Base-by-base conservation (phyloP, 2,329 filamentous ascomycete species). In the Penicillium corylophilum region DNA sequence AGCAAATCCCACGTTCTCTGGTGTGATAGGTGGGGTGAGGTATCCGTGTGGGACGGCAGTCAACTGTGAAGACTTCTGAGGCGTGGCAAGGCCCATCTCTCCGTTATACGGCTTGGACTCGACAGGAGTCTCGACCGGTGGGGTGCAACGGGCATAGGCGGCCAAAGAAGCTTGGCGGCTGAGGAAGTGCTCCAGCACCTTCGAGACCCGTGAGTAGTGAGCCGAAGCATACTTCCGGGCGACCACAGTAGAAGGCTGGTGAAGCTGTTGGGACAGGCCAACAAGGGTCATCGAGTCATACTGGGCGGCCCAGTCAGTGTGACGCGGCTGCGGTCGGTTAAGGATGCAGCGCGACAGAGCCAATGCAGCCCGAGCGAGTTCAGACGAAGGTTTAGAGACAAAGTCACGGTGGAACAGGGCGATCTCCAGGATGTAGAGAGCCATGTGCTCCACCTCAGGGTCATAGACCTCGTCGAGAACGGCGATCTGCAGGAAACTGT, bases 351-450 rank as follows among this genome's bases (percentile, higher is more conserved):
- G 82, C 35, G 93, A 87, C 36, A 99, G 82, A 47, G 90, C 90
- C 50, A 97, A 79, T 10, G 92, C 90, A 39, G 91, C 88, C 60
- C 90, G 83, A 40, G 94, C 92, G 81, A 99, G 90, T 59, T 92
- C 87, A 0, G 93, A 96, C 18, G 94, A 91, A 67, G 88, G 88
- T 50, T 88, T 91, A 15, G 92, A 94, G 56, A 99, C 92, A 65
- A 99, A 99, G 61, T 97, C 94, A 67, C 93, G 89, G 78, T 97
- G 90, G 76, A 96, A 99, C 38, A 97, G 80, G 41, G 92, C 90
- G 65, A 97, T 93, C 77, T 99, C 94, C 68, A 89, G 87, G 56
- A 99, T 88, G 78, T 97, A 99, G 57, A 89, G 82, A 16, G 92
- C 86, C 89, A 99, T 93, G 74, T 95, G 88, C 77, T 97, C 90